These are phyloP conservation scores for Aplosporella prunicola DNA, from an alignment of 2,329 filamentous ascomycete genomes.

Conservation along the genomic window DNA sequence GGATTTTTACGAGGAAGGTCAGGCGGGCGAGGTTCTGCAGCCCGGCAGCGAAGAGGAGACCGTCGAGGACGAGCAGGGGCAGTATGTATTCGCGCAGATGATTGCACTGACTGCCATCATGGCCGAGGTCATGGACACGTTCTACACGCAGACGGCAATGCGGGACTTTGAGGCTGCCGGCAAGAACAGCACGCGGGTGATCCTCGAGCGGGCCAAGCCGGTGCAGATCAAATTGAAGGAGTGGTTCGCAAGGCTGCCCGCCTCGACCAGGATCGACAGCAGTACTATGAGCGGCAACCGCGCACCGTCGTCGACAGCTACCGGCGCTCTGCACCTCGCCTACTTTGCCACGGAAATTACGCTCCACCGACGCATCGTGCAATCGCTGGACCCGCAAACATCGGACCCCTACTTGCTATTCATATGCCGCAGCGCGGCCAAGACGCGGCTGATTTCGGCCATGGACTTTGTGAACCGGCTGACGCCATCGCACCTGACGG, in stretches of 20 bases:
- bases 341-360: constrained; percentile 95
- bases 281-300: constrained; percentile 30
- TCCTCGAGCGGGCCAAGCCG: constrained; percentile 67
- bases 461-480: constrained; percentile 97
- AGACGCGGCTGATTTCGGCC: constrained; percentile 85
- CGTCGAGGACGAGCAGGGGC: constrained; percentile 55
- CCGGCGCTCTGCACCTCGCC: constrained; percentile 68
- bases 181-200: constrained; percentile 59
- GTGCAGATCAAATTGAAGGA: constrained; percentile 76
- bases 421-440: constrained; percentile 88
- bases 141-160: constrained; percentile 72
- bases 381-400: constrained; percentile 53
- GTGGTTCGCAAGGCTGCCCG: constrained; percentile 66
- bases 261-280: constrained; percentile 54
- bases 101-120: constrained; percentile 66
- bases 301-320: constrained; percentile 30
- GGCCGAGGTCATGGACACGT: constrained; percentile 71
- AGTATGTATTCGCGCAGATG: constrained; percentile 65
- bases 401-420: constrained; percentile 65
- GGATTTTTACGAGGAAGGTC: constrained; percentile 61
- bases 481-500: constrained; percentile 72
- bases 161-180: constrained; percentile 58
- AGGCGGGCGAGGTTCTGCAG: constrained; percentile 28
- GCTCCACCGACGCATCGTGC: constrained; percentile 81
- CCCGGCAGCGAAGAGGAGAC: constrained; percentile 46